A percentile compares a stretch with the other conserved stretches of the same genome.
phyloP scores from a whole-genome alignment of 2,329 filamentous ascomycete species.

The Phialophora verrucosa region DNA sequence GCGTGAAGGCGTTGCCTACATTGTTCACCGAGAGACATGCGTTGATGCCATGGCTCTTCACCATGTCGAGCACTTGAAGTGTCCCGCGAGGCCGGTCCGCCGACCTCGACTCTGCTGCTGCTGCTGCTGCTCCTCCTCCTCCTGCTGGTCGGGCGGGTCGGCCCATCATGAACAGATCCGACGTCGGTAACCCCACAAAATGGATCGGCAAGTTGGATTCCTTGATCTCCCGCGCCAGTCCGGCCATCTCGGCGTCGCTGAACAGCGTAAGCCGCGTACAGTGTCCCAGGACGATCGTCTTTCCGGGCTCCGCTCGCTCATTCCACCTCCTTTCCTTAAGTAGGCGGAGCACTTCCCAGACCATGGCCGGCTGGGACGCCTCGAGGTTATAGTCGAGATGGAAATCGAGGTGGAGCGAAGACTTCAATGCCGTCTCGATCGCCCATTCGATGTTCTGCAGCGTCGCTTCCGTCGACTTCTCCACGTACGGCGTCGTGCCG shows the following conservation, averaged over 20 bases:
- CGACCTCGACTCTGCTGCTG: conserved; percentile 32
- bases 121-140: not conserved
- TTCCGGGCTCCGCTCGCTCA: conserved; percentile 44
- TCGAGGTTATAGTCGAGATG: conserved; percentile 75
- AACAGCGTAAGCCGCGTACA: conserved; percentile 70
- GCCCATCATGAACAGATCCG: conserved; percentile 75
- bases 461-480: conserved; percentile 56
- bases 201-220: conserved; percentile 61
- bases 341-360: conserved; percentile 60
- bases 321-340: conserved; percentile 60
- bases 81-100: conserved; percentile 61
- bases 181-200: conserved; percentile 73
- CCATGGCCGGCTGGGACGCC: conserved; percentile 53
- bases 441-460: conserved; percentile 69
- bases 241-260: conserved; percentile 54
- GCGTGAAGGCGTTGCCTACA: conserved; percentile 76
- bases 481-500: conserved; percentile 74
- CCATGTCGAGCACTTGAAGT: conserved; percentile 65
- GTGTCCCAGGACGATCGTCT: conserved; percentile 68
- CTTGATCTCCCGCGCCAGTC: conserved; percentile 56
- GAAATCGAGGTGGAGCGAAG: conserved; percentile 67
- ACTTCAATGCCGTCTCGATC: conserved; percentile 58
- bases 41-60: conserved; percentile 62
- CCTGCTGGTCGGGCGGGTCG: conserved; percentile 41
- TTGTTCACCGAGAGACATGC: conserved; percentile 72